These are phyloP conservation scores for Cystobasidium tubakii DNA, from an alignment of 768 basidiomycete genomes.

Conservation along the genomic window DNA sequence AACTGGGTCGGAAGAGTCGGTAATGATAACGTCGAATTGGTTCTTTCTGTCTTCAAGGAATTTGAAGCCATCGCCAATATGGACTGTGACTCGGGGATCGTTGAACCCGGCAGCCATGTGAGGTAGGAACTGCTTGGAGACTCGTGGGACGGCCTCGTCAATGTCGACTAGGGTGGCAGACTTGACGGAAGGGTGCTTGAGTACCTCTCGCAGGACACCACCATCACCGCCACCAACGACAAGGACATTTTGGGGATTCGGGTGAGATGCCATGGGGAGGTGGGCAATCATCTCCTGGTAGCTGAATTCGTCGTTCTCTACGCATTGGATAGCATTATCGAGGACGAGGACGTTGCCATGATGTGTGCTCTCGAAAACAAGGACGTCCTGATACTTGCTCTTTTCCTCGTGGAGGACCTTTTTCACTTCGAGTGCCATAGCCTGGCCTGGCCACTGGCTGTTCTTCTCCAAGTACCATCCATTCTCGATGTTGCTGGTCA, in stretches of 20 bases:
- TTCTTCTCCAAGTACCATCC: constrained; percentile 35
- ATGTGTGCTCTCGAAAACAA: constrained; percentile 91
- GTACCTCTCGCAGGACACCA: constrained; percentile 91
- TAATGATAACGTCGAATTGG: constrained; percentile 86
- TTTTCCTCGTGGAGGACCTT: constrained; percentile 90
- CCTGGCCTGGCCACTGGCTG: constrained; percentile 59
- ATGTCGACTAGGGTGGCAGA: constrained; percentile 94
- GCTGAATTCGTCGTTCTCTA: constrained; percentile 97
- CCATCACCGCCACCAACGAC: constrained; percentile 99
- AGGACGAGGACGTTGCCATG: constrained; percentile 95
- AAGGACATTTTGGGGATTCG: constrained; percentile 88
- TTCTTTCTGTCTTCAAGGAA: constrained; percentile 81
- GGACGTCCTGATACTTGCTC: constrained; percentile 89
- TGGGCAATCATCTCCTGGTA: constrained; percentile 87
- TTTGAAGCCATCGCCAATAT: constrained; percentile 93
- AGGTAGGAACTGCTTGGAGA: constrained; percentile 85
- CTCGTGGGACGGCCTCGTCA: constrained; percentile 94
- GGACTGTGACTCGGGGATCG: constrained; percentile 72
- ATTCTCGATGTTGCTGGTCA: constrained; percentile 19
- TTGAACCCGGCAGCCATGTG: constrained; percentile 82
- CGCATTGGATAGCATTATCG: constrained; percentile 92
- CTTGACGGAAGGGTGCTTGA: constrained; percentile 87
- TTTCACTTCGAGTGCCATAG: constrained; percentile 92
- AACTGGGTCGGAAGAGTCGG: constrained; percentile 95
- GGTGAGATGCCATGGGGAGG: constrained; percentile 90